These are phyloP conservation scores for Trapa incisa DNA, from an alignment of 345 rosid species.

Conservation along the genomic window DNA sequence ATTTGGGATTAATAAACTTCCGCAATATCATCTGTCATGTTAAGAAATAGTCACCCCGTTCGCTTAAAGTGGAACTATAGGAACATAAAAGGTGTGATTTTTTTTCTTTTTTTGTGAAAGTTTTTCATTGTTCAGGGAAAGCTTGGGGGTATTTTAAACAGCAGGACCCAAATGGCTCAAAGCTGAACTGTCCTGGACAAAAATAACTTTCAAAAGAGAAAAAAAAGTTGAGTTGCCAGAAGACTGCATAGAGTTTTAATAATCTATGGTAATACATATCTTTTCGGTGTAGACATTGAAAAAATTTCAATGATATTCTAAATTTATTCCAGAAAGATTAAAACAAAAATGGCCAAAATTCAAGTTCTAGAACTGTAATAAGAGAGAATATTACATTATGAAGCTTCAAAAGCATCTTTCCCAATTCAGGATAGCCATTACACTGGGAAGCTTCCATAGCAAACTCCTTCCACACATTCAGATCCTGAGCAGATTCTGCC, in stretches of 20 bases:
- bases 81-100: neutral
- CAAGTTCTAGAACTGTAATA: neutral
- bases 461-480: constrained; percentile 82
- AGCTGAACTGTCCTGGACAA: too few species aligned
- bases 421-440: constrained; percentile 66
- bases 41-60: neutral
- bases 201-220: too few species aligned
- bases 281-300: neutral
- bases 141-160: too few species aligned
- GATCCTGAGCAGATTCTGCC: constrained; percentile 54
- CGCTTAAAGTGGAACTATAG: neutral
- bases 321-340: neutral
- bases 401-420: constrained; percentile 85
- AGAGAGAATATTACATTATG: constrained; percentile 42
- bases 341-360: neutral
- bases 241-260: neutral
- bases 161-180: too few species aligned
- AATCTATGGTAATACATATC: neutral
- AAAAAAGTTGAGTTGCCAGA: neutral
- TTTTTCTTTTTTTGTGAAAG: too few species aligned
- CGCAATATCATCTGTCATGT: constrained; percentile 63
- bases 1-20: constrained; percentile 45
- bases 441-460: constrained; percentile 81
- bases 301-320: too few species aligned
- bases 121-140: too few species aligned